Base-by-base conservation (phyloP, 2,329 filamentous ascomycete species). In the Cordyceps militaris region DNA sequence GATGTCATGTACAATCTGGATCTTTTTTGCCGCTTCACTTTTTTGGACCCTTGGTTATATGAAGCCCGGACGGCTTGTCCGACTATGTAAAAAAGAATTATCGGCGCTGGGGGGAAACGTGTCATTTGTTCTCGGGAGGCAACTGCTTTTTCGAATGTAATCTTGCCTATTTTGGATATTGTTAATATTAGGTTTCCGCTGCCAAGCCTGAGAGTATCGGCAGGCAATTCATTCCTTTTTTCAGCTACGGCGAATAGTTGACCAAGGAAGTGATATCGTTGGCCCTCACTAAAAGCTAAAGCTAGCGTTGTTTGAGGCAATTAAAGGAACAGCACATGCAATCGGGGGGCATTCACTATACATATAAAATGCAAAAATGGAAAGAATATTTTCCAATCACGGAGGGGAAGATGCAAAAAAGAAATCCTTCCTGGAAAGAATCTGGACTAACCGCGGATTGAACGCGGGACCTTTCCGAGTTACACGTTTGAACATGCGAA, bases 381-480 rank as follows among this genome's bases (percentile, higher is more conserved):
- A 28, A 19, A 28, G 8, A 9, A 30, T n/a, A 30, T 9, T 4
- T n/a, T n/a, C 10, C 9, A 14, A 16, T 38, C 11, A 38, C 16
- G 8, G n/a, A 23, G 28, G 3, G 13, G 10, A 49, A 28, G 3
- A 36, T 0, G 30, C 28, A 26, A 46, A 34, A 47, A 34, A 36
- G 14, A 38, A 38, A 38, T n/a, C 14, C 14, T 16, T 16, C 34
- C 13, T 16, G 34, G 38, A 10, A 24, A 10, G 26, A n/a, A n/a
- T 1, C 5, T 57, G 55, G 55, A 57, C 55, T 32, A 57, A 57
- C 55, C 44, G 55, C 43, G 55, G 47, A 57, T 57, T 47, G 55
- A 57, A 57, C 55, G 43, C 55, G 44, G 55, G 55, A 57, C 55
- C 55, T 54, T 54, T 54, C 51, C 34, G 36, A 54, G 38, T 34